phyloP scores from a whole-genome alignment of 2,329 filamentous ascomycete genomes.

The Colletotrichum coccodes region DNA sequence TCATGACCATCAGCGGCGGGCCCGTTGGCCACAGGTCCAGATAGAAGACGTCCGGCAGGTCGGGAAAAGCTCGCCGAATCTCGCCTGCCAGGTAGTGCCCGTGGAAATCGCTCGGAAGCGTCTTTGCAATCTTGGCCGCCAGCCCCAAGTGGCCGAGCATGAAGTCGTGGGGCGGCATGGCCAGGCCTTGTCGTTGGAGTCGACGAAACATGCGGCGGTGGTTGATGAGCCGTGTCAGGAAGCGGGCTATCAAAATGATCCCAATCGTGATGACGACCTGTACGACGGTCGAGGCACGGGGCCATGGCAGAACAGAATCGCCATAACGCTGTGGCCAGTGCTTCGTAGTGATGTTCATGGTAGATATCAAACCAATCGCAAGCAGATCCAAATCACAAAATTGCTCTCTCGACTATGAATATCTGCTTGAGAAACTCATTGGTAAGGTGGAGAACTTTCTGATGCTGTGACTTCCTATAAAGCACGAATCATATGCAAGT shows the following conservation, averaged over 20 bases:
- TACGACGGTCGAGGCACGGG: background rate
- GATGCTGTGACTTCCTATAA: background rate
- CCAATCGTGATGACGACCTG: background rate
- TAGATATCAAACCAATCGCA: background rate
- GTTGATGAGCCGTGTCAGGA: background rate
- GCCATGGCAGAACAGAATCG: background rate
- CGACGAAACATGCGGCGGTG: conserved; percentile 1
- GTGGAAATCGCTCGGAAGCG: background rate
- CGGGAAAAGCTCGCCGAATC: background rate
- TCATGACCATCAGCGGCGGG: conserved; percentile 32
- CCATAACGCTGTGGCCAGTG: background rate
- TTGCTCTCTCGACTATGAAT: background rate
- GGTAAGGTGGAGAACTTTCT: background rate
- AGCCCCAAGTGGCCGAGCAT: background rate
- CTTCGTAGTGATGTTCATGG: background rate
- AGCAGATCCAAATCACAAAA: background rate
- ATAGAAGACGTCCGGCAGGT: conserved; percentile 29
- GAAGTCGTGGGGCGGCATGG: background rate
- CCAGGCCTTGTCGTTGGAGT: background rate
- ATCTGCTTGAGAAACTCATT: background rate
- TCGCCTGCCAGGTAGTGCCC: background rate
- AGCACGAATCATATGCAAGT: background rate
- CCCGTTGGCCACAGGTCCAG: conserved; percentile 42
- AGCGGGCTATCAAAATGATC: background rate
- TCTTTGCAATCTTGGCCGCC: background rate